Evolutionary conservation across 208 protist species (phyloP).

Genomic region (Zelonia costaricensis): DNA sequence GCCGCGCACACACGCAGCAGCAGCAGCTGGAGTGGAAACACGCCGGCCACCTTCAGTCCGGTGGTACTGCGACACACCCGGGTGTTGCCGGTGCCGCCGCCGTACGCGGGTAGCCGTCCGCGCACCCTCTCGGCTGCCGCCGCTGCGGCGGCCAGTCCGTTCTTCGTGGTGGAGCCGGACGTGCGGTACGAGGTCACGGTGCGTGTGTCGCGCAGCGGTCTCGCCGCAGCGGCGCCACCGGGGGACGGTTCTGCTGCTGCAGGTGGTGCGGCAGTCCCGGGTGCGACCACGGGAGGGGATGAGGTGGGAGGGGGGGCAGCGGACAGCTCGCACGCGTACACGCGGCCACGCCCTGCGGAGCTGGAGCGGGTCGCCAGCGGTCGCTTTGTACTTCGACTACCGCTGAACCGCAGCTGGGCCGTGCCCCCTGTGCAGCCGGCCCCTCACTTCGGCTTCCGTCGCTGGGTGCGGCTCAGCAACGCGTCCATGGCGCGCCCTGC

Average conservation of each 20-base stretch:
- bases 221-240: constrained; percentile 1
- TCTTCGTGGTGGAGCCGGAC: constrained; percentile 51
- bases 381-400: constrained; percentile 61
- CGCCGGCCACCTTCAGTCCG: background rate
- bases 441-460: constrained; percentile 75
- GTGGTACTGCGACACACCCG: constrained; percentile 38
- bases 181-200: constrained; percentile 52
- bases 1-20: background rate
- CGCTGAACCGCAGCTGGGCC: constrained; percentile 46
- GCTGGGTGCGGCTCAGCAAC: constrained; percentile 36
- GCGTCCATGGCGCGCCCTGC: constrained; percentile 37
- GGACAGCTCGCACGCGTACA: no score
- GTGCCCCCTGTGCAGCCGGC: constrained; percentile 25
- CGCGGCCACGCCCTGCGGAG: background rate
- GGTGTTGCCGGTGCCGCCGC: constrained; percentile 15
- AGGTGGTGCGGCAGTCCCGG: no score
- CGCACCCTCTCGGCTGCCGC: background rate
- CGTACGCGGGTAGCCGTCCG: background rate
- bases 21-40: background rate
- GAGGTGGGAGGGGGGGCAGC: no score
- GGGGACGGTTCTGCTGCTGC: no score
- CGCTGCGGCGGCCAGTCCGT: constrained; percentile 49
- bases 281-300: no score
- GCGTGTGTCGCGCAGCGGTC: constrained; percentile 21
- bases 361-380: constrained; percentile 18